Conservation (phyloP, 202 grass and related monocot genomes). For the Schoenoplectus triqueter region DNA sequence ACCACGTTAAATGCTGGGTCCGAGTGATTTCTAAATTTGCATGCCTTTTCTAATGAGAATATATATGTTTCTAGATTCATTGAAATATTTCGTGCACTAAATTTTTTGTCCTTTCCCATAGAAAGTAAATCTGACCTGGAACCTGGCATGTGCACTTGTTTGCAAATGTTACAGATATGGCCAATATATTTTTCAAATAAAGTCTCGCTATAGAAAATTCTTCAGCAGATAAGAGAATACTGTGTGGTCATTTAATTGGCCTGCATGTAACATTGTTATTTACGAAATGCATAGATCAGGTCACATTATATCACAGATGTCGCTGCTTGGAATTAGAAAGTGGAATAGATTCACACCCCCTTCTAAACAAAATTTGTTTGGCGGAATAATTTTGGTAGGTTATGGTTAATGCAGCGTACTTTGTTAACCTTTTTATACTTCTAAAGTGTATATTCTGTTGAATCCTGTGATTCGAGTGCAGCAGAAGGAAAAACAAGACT, state of each 20-base stretch:
- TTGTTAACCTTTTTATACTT: background rate
- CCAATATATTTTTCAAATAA: conserved; percentile 6
- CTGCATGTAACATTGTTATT: background rate
- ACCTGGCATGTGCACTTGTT: background rate
- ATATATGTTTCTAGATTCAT: background rate
- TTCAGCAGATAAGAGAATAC: background rate
- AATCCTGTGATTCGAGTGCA: background rate
- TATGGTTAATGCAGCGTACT: background rate
- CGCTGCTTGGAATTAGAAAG: background rate
- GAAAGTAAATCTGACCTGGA: conserved; percentile 3
- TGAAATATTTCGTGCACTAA: conserved; percentile 19
- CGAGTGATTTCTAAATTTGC: background rate
- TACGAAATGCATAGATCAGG: background rate
- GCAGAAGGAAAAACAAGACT: background rate
- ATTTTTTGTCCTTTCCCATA: conserved; percentile 1
- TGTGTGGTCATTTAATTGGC: background rate
- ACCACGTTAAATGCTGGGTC: background rate
- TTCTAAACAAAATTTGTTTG: conserved; percentile 29
- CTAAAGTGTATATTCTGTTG: background rate
- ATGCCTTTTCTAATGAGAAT: background rate
- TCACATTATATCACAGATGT: background rate
- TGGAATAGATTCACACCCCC: background rate
- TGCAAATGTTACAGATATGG: background rate
- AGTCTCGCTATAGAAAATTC: background rate
- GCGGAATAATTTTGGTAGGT: background rate